Percentiles rank a stretch among this genome's conserved stretches.
Conservation (phyloP, 371 early-diverging fungal genomes). For the Choanephora cucurbitarum region DNA sequence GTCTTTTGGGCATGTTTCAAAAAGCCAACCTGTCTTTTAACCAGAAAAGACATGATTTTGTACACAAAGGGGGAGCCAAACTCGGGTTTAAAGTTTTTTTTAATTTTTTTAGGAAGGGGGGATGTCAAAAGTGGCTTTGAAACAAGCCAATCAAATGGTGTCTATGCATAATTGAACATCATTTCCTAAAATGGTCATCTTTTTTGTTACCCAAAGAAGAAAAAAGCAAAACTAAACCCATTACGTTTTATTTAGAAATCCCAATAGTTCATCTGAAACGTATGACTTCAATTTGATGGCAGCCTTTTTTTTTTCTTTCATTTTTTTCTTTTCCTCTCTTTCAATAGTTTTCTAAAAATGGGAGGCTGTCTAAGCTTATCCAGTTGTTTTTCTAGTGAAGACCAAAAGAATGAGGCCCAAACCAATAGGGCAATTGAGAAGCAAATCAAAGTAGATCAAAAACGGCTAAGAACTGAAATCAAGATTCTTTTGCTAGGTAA, state of each 20-base stretch:
- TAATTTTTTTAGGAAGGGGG: not conserved
- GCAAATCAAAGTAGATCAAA: conserved; percentile 75
- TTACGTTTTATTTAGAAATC: too few species aligned
- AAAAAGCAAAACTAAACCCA: too few species aligned
- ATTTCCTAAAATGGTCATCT: too few species aligned
- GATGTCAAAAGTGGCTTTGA: not conserved
- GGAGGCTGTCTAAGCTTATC: not conserved
- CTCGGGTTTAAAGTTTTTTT: not conserved
- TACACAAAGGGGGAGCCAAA: conserved; percentile 2
- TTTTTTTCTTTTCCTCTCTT: not conserved
- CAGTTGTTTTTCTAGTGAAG: not conserved
- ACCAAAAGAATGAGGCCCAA: conserved; percentile 6
- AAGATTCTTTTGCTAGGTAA: conserved; percentile 84
- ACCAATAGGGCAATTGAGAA: conserved; percentile 78
- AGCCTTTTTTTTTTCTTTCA: not conserved
- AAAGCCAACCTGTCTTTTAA: not conserved
- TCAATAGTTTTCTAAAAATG: not conserved
- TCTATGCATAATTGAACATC: not conserved
- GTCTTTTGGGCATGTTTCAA: not conserved
- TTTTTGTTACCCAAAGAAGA: too few species aligned
- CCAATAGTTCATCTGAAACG: too few species aligned
- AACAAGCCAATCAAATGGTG: not conserved
- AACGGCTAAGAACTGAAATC: conserved; percentile 72
- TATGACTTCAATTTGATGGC: too few species aligned
- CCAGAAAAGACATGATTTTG: not conserved